A percentile compares a stretch with the other conserved stretches of the same genome.
Evolutionary conservation across 179 eudicot genomes (phyloP).

Genomic region (Camellia oleifera): DNA sequence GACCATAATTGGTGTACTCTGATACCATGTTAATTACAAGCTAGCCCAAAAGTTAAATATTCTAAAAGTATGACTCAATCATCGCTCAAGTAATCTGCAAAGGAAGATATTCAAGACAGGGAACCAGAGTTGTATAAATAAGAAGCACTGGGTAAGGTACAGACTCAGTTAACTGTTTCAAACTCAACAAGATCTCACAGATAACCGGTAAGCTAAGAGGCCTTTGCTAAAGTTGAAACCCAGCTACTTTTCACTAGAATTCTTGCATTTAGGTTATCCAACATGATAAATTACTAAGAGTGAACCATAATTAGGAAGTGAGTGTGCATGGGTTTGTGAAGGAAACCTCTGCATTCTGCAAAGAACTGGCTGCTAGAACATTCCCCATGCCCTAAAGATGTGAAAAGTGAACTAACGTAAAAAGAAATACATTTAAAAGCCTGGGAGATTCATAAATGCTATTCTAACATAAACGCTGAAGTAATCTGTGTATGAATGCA

Average conservation of each 20-base stretch:
- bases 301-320: neutral
- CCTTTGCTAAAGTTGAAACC: neutral
- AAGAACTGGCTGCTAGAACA: neutral
- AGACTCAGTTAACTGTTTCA: neutral
- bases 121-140: neutral
- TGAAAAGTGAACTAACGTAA: neutral
- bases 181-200: neutral
- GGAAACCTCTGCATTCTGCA: neutral
- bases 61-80: neutral
- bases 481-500: neutral
- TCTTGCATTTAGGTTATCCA: constrained; percentile 2
- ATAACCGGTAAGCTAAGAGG: neutral
- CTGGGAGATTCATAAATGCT: neutral
- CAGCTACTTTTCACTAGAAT: neutral
- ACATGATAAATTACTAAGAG: neutral
- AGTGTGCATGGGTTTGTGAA: neutral
- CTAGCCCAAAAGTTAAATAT: neutral
- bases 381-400: neutral
- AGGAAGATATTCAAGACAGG: neutral
- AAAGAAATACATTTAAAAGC: neutral
- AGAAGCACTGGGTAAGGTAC: neutral
- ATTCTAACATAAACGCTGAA: neutral
- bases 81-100: neutral
- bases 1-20: neutral
- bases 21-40: neutral